phyloP scores from a whole-genome alignment of 176 grass and related monocot species.

The Avena sativa region DNA sequence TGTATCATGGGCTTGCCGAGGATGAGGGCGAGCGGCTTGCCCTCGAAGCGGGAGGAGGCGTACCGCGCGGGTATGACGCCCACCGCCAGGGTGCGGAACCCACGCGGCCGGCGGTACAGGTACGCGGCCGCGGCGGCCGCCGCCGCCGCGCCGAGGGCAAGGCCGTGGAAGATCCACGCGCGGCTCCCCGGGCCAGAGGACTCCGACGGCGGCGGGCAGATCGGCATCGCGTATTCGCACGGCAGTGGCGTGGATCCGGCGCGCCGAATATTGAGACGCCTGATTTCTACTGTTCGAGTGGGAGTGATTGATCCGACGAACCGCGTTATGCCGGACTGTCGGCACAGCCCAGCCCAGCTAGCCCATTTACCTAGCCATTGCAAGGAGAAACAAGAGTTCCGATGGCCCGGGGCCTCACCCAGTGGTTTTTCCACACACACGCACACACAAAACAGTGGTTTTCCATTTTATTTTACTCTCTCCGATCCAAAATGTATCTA shows the following conservation, averaged over 20 bases:
- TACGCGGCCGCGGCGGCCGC: conserved; percentile 41
- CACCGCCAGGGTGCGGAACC: conserved; percentile 68
- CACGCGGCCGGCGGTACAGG: conserved; percentile 51
- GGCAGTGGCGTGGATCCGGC: conserved; percentile 28
- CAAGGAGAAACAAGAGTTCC: not conserved
- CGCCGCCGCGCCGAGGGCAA: conserved; percentile 55
- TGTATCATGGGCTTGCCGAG: conserved; percentile 95
- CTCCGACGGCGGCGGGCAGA: conserved; percentile 64
- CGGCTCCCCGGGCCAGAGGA: conserved; percentile 40
- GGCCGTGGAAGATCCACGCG: conserved; percentile 58
- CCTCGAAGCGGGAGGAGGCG: conserved; percentile 91
- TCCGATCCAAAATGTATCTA: too few relatives aligned
- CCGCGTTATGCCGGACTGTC: not conserved
- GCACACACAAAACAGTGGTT: too few relatives aligned
- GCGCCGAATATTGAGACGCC: not conserved
- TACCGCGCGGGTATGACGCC: conserved; percentile 91
- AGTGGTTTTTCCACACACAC: too few relatives aligned
- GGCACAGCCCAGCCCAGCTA: not conserved
- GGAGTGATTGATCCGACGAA: not conserved
- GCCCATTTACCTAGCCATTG: not conserved
- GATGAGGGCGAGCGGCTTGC: conserved; percentile 78
- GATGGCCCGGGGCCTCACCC: too few relatives aligned
- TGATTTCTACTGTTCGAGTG: not conserved
- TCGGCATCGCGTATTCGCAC: conserved; percentile 50
- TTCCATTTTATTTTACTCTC: too few relatives aligned